phyloP scores from a whole-genome alignment of 2,329 filamentous ascomycete genomes.

The Rhinocladiella mackenziei region DNA sequence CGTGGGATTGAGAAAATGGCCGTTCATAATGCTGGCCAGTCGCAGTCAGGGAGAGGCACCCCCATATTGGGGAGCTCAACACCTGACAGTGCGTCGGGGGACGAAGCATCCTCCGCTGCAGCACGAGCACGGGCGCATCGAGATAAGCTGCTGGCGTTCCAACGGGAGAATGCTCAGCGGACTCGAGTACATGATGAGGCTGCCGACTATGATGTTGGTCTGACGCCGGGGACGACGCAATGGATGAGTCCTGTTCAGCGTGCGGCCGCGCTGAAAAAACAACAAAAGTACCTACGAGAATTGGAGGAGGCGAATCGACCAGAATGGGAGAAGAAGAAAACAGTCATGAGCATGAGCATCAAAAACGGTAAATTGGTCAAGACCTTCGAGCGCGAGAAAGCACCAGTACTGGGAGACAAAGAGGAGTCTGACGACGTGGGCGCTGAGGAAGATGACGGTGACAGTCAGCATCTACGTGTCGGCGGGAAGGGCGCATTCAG shows the following conservation, averaged over 20 bases:
- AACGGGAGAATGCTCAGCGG: conserved; percentile 77
- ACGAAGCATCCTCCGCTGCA: conserved; percentile 31
- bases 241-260: conserved; percentile 83
- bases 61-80: conserved; percentile 33
- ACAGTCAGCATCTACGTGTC: conserved; percentile 24
- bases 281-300: conserved; percentile 77
- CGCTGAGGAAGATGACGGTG: conserved; percentile 31
- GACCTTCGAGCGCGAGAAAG: conserved; percentile 34
- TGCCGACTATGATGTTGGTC: conserved; percentile 62
- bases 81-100: conserved; percentile 33
- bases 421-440: conserved; percentile 25
- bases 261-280: conserved; percentile 75
- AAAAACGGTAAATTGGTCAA: conserved; percentile 71
- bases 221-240: conserved; percentile 60
- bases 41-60: conserved; percentile 37
- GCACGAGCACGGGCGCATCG: conserved; percentile 60
- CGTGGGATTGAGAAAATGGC: conserved; percentile 82
- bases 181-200: conserved; percentile 87
- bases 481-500: conserved; percentile 38
- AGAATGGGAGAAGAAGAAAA: conserved; percentile 82
- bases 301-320: conserved; percentile 81
- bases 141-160: conserved; percentile 75
- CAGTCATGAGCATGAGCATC: conserved; percentile 81
- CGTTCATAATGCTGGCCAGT: conserved; percentile 65
- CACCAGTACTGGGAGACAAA: conserved; percentile 16